Conservation (phyloP, 768 basidiomycete genomes). For the Pholiota microspora region DNA sequence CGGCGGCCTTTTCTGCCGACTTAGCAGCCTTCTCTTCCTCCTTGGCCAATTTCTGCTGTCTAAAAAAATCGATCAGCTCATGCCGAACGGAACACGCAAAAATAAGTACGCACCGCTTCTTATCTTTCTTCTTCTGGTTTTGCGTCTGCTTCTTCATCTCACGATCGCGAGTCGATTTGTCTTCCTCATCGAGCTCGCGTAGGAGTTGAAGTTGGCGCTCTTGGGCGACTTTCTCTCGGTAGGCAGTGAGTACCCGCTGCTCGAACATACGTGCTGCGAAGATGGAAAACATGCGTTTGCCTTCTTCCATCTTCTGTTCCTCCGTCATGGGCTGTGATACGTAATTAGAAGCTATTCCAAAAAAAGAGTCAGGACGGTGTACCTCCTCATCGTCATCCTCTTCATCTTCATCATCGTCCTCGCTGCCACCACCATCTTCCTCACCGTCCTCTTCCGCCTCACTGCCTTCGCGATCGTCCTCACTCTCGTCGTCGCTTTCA, state of each 20-base stretch:
- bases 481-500: conserved; percentile 46
- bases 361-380: conserved; percentile 23
- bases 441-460: conserved; percentile 62
- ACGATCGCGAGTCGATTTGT: conserved; percentile 78
- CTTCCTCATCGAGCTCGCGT: conserved; percentile 94
- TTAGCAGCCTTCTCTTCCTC: conserved; percentile 86
- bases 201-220: conserved; percentile 92
- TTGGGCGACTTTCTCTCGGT: conserved; percentile 95
- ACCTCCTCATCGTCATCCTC: conserved; percentile 68
- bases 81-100: conserved; percentile 1
- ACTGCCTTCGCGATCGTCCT: conserved; percentile 56
- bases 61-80: conserved; percentile 26
- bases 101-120: conserved; percentile 59
- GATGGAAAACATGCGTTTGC: conserved; percentile 99
- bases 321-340: conserved; percentile 73
- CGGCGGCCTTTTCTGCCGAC: conserved; percentile 84
- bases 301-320: conserved; percentile 98
- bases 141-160: conserved; percentile 93
- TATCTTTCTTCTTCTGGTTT: conserved; percentile 99
- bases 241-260: conserved; percentile 94
- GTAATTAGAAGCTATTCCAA: conserved; percentile 1
- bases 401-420: conserved; percentile 65
- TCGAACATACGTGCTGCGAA: conserved; percentile 99
- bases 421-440: conserved; percentile 57
- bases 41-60: conserved; percentile 89